Conservation (phyloP, 176 grass and related monocot genomes). For the Oryza rufipogon region DNA sequence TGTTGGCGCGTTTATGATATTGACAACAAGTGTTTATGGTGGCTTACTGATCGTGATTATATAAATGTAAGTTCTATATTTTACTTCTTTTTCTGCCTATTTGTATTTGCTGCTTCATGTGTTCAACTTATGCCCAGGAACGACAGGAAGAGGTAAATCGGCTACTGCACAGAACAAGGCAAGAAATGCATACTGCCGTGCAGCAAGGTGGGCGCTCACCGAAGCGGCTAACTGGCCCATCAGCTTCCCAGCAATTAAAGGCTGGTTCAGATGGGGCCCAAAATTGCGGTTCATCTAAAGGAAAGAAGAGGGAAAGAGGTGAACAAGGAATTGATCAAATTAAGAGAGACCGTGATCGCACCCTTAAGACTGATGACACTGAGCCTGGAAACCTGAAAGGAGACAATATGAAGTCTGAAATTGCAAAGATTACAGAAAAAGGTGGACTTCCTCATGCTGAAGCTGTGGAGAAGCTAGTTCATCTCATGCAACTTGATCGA, state of each 20-base stretch:
- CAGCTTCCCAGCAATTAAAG: conserved; percentile 69
- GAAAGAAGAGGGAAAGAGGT: conserved; percentile 83
- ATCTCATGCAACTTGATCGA: conserved; percentile 75
- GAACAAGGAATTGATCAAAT: conserved; percentile 61
- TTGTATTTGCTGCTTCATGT: conserved; percentile 37
- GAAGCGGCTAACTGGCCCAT: conserved; percentile 59
- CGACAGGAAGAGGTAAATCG: conserved; percentile 85
- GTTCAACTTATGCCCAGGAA: conserved; percentile 61
- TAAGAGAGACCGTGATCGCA: conserved; percentile 62
- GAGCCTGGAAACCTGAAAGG: conserved; percentile 57
- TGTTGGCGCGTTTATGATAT: conserved; percentile 91
- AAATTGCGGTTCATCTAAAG: conserved; percentile 70
- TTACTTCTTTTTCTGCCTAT: conserved; percentile 10
- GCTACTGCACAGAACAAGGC: conserved; percentile 63
- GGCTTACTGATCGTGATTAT: conserved; percentile 91
- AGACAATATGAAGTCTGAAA: conserved; percentile 65
- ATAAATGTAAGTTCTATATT: conserved; percentile 74
- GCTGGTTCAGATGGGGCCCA: conserved; percentile 57
- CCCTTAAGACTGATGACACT: conserved; percentile 55
- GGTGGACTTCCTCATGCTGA: conserved; percentile 67
- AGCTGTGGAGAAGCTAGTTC: conserved; percentile 78
- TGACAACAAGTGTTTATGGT: conserved; percentile 89
- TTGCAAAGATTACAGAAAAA: conserved; percentile 71
- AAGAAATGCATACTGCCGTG: conserved; percentile 95
- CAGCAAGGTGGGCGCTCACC: conserved; percentile 81